phyloP scores from a whole-genome alignment of 164 flowering plant species.

The Tetrastigma voinierianum region DNA sequence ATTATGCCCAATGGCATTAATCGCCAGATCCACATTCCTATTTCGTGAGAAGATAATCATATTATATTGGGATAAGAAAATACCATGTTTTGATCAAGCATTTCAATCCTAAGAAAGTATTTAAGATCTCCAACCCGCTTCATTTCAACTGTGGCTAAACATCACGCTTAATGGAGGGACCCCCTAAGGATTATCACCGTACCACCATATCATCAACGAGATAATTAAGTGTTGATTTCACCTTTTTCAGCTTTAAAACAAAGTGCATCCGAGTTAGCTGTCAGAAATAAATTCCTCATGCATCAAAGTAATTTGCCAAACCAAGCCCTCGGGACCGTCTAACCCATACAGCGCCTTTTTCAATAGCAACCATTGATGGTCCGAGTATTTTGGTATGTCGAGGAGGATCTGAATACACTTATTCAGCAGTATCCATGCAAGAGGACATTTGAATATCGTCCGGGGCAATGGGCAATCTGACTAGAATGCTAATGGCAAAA shows the following conservation, averaged over 20 bases:
- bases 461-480: background rate
- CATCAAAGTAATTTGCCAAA: background rate
- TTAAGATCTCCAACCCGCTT: constrained; percentile 3
- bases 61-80: constrained; percentile 2
- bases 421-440: background rate
- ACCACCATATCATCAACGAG: constrained; percentile 7
- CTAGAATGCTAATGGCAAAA: constrained; percentile 2
- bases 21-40: too few species aligned
- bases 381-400: background rate
- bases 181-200: constrained; percentile 2
- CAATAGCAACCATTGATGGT: background rate
- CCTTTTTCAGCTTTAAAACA: background rate
- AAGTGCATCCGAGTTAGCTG: background rate
- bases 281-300: too few species aligned
- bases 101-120: background rate
- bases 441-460: background rate
- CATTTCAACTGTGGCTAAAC: background rate
- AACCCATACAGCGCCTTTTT: background rate
- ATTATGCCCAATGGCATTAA: too few species aligned
- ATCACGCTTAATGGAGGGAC: background rate
- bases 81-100: background rate
- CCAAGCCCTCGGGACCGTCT: constrained; percentile 7
- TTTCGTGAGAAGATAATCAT: too few species aligned
- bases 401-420: background rate
- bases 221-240: constrained; percentile 1